Conservation (phyloP, 2,329 filamentous ascomycete genomes). For the Nemania sp. region DNA sequence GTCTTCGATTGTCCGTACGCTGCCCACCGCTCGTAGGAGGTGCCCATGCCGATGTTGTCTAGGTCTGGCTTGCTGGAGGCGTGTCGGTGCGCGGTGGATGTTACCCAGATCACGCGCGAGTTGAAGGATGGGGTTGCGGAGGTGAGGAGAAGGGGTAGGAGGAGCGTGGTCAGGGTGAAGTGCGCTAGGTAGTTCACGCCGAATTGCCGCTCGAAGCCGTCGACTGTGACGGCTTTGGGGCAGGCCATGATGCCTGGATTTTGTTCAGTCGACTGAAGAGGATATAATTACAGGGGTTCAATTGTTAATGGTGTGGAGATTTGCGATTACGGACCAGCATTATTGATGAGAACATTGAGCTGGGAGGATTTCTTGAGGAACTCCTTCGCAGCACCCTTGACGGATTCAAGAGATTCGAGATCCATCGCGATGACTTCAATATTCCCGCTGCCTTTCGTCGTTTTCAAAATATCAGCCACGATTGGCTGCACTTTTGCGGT, state of each 20-base stretch:
- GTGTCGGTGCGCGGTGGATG: constrained; percentile 46
- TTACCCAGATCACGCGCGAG: constrained; percentile 49
- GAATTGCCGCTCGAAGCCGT: constrained; percentile 53
- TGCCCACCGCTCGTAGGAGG: constrained; percentile 39
- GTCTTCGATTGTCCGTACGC: constrained; percentile 50
- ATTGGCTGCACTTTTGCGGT: constrained; percentile 11
- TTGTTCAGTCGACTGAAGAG: neutral
- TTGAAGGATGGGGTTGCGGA: constrained; percentile 42
- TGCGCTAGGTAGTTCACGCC: constrained; percentile 54
- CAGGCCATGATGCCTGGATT: constrained; percentile 20
- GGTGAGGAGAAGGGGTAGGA: constrained; percentile 46
- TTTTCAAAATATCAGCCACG: constrained; percentile 19
- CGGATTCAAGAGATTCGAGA: constrained; percentile 15
- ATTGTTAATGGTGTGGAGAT: neutral
- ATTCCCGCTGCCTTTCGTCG: constrained; percentile 12
- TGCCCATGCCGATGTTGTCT: constrained; percentile 43
- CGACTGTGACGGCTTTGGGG: constrained; percentile 36
- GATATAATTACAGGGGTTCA: neutral
- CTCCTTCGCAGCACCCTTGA: constrained; percentile 11
- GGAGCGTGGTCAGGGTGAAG: constrained; percentile 54
- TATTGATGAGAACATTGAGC: constrained; percentile 26
- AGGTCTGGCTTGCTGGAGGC: neutral
- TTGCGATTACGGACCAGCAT: constrained; percentile 15
- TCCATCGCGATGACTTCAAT: constrained; percentile 24
- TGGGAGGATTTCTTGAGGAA: constrained; percentile 19